Evolutionary conservation across 306 rosid genomes (phyloP), one percentile per base, ranked within the genome.

Genomic region (Trichosanthes cucumerina): DNA sequence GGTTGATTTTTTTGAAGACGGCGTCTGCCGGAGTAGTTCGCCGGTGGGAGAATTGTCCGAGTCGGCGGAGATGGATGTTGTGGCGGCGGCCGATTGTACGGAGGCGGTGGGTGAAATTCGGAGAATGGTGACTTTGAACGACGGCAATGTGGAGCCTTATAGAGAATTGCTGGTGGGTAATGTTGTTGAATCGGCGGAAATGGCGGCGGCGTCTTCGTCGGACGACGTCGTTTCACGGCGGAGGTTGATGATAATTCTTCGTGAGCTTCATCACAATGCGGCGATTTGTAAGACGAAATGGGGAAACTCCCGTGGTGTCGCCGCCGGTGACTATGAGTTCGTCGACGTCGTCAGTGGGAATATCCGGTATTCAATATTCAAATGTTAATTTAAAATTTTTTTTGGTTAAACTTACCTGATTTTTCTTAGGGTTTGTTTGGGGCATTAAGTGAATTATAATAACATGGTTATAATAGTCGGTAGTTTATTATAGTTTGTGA

Each of bases 271-370:
- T 0, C 82, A 90, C 82, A 87, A 89, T 88, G 97, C 95, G 5
- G 98, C 93, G 70, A 80, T 90, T 21, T 94, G 97, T 80, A 90
- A 92, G 82, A 87, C 92, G 16, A 83, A 81, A 59, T 94, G 98
- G 98, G 86, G 83, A 1, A 79, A 86, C 47, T 71, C 90, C 26
- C 69, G 82, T 2, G 85, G 86, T 0, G 14, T 77, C 21, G 81
- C 93, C 9, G 85, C 89, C 34, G 98, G 97, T 0, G 80, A 23
- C 83, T 81, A 94, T 62, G 92, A 94, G 50, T 94, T 90, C 79
- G 82, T 94, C 43, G 98, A 94, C 78, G 90, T 88, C 66, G 26
- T 72, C 9, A 7, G 28, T 3, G 77, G 59, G 16, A 72, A 47
- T 0, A 26, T 47, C 14, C 23, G 77, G 77, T 47, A 72, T 3